Evolutionary conservation across 208 protist species (phyloP).

Genomic region (Strigomonas galati): DNA sequence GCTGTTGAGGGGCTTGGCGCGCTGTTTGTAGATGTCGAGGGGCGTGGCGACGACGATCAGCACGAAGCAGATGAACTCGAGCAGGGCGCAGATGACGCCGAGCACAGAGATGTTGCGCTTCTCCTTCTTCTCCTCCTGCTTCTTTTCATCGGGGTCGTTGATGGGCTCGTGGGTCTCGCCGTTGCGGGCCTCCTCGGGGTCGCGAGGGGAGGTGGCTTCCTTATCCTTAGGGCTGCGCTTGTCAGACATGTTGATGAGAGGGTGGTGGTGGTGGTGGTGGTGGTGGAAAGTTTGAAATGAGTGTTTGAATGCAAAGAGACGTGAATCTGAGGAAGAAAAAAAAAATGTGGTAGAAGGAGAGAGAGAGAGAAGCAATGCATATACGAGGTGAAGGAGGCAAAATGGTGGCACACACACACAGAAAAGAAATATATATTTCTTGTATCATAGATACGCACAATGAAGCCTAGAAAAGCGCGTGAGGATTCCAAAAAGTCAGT

Average conservation of each 20-base stretch:
- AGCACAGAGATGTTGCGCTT: not conserved
- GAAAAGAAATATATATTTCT: constrained; percentile 1
- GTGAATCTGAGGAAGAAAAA: not conserved
- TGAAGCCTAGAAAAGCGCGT: no score
- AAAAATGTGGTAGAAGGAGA: no score
- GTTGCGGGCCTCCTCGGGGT: not conserved
- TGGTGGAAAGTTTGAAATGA: not conserved
- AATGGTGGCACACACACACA: not conserved
- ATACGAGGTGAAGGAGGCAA: no score
- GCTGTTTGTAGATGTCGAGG: constrained; percentile 25
- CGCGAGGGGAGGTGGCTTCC: no score
- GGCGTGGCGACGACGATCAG: constrained; percentile 34
- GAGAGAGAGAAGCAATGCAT: not conserved
- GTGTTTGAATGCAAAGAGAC: not conserved
- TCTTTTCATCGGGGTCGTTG: not conserved
- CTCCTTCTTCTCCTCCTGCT: no score
- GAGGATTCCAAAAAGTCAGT: no score
- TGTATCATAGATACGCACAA: no score
- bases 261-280: not conserved
- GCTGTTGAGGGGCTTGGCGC: not conserved
- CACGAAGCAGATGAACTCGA: constrained; percentile 31
- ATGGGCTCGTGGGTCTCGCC: constrained; percentile 7
- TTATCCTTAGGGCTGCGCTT: not conserved
- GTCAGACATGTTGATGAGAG: constrained; percentile 10
- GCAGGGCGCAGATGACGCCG: constrained; percentile 18